phyloP scores from a whole-genome alignment of 345 rosid species.

The Salix udensis region DNA sequence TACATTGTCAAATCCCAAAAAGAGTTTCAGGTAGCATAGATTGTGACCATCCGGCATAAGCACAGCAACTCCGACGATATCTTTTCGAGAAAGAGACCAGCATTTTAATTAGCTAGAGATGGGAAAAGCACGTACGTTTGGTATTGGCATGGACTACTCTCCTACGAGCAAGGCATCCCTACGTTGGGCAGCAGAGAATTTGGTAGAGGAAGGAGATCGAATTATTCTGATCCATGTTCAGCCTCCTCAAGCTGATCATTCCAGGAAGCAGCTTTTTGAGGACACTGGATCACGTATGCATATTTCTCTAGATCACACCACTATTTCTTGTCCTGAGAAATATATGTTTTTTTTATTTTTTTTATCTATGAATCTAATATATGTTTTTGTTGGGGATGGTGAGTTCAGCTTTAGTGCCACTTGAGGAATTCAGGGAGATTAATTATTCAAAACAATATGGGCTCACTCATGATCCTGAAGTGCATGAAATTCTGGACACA shows the following conservation, averaged over 20 bases:
- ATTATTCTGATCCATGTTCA: conserved; percentile 44
- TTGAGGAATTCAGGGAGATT: conserved; percentile 41
- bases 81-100: not conserved
- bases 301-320: not conserved
- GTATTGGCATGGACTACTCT: conserved; percentile 48
- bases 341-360: too few species aligned
- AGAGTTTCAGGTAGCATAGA: not conserved
- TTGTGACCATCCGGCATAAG: not conserved
- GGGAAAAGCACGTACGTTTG: conserved; percentile 34
- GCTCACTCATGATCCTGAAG: conserved; percentile 35
- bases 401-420: conserved; percentile 45
- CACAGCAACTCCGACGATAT: not conserved
- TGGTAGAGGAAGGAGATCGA: conserved; percentile 23
- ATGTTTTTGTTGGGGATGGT: not conserved
- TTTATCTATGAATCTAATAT: not conserved
- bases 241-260: conserved; percentile 43
- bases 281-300: conserved; percentile 48
- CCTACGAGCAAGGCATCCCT: conserved; percentile 45
- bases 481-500: conserved; percentile 36
- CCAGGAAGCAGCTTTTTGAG: conserved; percentile 45
- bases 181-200: conserved; percentile 44
- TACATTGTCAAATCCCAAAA: not conserved
- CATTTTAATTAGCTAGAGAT: conserved; percentile 10
- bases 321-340: not conserved
- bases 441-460: conserved; percentile 49